Conservation (phyloP, 306 rosid genomes). For the Vigna radiata region DNA sequence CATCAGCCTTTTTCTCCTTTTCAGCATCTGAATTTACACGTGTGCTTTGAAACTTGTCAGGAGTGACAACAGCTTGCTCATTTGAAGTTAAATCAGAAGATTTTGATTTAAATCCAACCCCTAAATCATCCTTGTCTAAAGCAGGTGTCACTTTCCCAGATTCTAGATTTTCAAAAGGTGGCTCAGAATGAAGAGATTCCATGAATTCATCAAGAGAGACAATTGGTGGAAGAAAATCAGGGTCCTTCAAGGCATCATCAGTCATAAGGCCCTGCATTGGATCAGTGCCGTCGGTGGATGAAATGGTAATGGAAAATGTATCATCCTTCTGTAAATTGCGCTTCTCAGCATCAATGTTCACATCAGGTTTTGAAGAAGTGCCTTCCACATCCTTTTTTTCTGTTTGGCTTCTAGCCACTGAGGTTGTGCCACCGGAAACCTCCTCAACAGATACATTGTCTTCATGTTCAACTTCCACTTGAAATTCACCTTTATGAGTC, state of each 20-base stretch:
- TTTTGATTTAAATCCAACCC: slow-evolving; percentile 52
- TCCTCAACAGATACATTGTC: slow-evolving; percentile 65
- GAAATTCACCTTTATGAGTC: slow-evolving; percentile 96
- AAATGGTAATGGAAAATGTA: slow-evolving; percentile 58
- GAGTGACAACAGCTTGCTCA: slow-evolving; percentile 39
- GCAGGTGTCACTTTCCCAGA: slow-evolving; percentile 53
- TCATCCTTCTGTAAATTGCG: slow-evolving; percentile 48
- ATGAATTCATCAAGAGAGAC: slow-evolving; percentile 95
- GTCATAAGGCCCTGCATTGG: slow-evolving; percentile 80
- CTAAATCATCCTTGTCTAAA: slow-evolving; percentile 57
- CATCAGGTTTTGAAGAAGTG: slow-evolving; percentile 49
- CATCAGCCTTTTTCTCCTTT: slow-evolving; percentile 40
- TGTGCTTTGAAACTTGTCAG: slow-evolving; percentile 45
- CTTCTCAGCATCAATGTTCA: slow-evolving; percentile 48
- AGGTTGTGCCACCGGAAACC: slow-evolving; percentile 64
- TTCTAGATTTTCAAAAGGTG: slow-evolving; percentile 72
- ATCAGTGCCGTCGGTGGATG: slow-evolving; percentile 71
- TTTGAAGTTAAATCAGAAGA: slow-evolving; percentile 50
- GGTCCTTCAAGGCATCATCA: slow-evolving; percentile 83
- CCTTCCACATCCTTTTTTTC: slow-evolving; percentile 53
- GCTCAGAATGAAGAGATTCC: slow-evolving; percentile 85
- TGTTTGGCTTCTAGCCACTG: slow-evolving; percentile 49
- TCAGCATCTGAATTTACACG: slow-evolving; percentile 33
- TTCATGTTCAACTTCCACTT: slow-evolving; percentile 90
- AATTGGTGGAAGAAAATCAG: slow-evolving; percentile 81